phyloP scores from a whole-genome alignment of 768 basidiomycete genomes.

The Tylopilus rubrobrunneus region DNA sequence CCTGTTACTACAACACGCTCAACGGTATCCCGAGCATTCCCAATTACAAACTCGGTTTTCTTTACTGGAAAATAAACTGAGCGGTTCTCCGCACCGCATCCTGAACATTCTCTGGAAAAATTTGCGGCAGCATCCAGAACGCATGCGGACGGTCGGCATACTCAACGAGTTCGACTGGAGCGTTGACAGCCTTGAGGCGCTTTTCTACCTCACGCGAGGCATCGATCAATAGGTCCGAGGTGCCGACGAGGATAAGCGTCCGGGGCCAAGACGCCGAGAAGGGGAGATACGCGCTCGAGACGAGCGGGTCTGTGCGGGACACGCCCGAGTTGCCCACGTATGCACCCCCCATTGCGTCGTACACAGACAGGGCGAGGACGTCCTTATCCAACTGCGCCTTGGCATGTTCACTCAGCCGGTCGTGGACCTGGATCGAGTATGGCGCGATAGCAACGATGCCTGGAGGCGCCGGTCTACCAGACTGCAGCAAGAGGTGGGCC shows the following conservation, averaged over 20 bases:
- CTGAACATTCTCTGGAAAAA: conserved; percentile 14
- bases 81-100: conserved; percentile 14
- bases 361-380: background rate
- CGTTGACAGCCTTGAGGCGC: background rate
- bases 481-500: too few relatives aligned
- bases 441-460: too few relatives aligned
- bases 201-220: conserved; percentile 8
- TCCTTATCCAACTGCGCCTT: conserved; percentile 1
- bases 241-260: conserved; percentile 22
- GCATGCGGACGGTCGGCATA: conserved; percentile 22
- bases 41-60: background rate
- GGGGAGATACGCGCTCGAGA: conserved; percentile 13
- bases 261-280: conserved; percentile 18
- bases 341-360: background rate
- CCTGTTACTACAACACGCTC: background rate
- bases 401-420: background rate
- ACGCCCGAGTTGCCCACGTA: conserved; percentile 15
- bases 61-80: background rate
- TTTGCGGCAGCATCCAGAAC: conserved; percentile 17
- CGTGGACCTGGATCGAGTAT: too few relatives aligned
- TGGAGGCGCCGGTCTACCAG: too few relatives aligned
- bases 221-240: conserved; percentile 12
- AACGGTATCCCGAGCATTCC: background rate
- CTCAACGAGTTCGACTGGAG: conserved; percentile 21
- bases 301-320: conserved; percentile 14